Percentiles rank a stretch among this genome's conserved stretches.
phyloP scores from a whole-genome alignment of 257 asterid genomes.

The Perilla frutescens region DNA sequence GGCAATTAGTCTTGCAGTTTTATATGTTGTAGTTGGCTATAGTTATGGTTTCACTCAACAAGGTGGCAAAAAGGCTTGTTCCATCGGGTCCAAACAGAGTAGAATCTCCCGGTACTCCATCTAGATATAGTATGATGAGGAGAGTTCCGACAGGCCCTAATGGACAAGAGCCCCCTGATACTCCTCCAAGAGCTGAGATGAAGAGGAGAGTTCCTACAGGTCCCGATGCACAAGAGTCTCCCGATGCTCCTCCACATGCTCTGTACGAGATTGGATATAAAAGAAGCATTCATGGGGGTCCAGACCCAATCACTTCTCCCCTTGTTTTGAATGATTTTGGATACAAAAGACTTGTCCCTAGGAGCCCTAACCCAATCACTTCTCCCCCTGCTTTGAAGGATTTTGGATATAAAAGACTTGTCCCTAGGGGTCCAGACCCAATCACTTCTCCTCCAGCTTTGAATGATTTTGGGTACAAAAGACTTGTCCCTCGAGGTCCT shows the following conservation, averaged over 20 bases:
- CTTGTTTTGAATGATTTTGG: not conserved
- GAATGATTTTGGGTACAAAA: not conserved
- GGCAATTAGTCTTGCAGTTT: not conserved
- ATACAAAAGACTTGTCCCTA: not conserved
- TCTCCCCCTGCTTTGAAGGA: not conserved
- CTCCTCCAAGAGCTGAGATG: no score
- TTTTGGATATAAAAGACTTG: not conserved
- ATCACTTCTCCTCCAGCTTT: not conserved
- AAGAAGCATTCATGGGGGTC: not conserved
- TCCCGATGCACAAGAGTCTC: no score
- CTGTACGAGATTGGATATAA: not conserved
- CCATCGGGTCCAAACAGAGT: conserved; percentile 19
- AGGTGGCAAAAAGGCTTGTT: not conserved
- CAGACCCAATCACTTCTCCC: not conserved
- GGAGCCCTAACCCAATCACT: not conserved
- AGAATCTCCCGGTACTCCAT: not conserved
- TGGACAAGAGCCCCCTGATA: no score
- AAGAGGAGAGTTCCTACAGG: no score
- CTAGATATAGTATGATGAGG: no score
- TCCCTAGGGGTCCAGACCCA: not conserved
- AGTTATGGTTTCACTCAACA: conserved; percentile 14
- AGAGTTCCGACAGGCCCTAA: no score
- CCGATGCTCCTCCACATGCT: no score
- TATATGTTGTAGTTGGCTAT: not conserved
- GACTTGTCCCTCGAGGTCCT: not conserved